A percentile compares a stretch with the other conserved stretches of the same genome.
Evolutionary conservation across 768 basidiomycete species (phyloP).

Genomic region (Tephrocybe sp.): DNA sequence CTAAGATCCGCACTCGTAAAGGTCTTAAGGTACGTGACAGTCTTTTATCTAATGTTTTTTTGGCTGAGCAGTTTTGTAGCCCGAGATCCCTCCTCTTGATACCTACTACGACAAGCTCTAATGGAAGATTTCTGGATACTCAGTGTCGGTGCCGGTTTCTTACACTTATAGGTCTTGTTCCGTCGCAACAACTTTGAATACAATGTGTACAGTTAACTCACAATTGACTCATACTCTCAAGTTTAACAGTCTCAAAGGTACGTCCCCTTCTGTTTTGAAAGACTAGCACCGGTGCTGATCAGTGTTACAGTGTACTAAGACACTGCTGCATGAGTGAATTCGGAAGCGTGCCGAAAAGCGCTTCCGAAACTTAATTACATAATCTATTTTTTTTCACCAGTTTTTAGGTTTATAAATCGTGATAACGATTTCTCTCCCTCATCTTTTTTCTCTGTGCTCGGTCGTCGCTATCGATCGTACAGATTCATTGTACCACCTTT

Average conservation of each 20-base stretch:
- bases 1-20: slow-evolving; percentile 84
- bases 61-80: slow-evolving; percentile 39
- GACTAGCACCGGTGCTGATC: not conserved
- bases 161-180: slow-evolving; percentile 13
- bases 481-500: not conserved
- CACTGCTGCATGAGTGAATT: not conserved
- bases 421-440: slow-evolving; percentile 11
- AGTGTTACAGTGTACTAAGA: too few relatives aligned
- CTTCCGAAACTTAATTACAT: slow-evolving; percentile 13
- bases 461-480: slow-evolving; percentile 14
- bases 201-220: slow-evolving; percentile 11
- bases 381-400: slow-evolving; percentile 7
- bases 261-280: not conserved
- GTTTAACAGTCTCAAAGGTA: slow-evolving; percentile 1
- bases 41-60: not conserved
- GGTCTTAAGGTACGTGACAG: slow-evolving; percentile 78
- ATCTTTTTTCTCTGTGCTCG: slow-evolving; percentile 3
- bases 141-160: not conserved
- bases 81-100: slow-evolving; percentile 85
- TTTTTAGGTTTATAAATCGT: slow-evolving; percentile 9
- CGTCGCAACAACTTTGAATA: slow-evolving; percentile 7
- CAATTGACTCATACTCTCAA: slow-evolving; percentile 6
- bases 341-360: not conserved
- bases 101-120: slow-evolving; percentile 93
- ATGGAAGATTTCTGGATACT: slow-evolving; percentile 25